Conservation (phyloP, 768 basidiomycete species). For the Psilocybe cubensis region DNA sequence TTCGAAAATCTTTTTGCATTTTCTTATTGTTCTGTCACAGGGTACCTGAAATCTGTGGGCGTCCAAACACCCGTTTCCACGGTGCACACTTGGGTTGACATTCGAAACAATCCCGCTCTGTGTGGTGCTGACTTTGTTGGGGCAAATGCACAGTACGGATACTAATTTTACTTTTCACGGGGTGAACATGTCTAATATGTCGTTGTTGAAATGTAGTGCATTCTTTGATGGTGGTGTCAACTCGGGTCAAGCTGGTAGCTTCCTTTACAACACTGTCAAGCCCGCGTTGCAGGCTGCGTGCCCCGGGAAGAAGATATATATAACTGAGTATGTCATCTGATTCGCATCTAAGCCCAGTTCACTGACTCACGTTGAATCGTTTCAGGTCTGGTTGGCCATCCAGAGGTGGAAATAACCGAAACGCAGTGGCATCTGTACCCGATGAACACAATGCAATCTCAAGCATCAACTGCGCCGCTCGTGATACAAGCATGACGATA, state of each 20-base stretch:
- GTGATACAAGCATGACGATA: slow-evolving; percentile 35
- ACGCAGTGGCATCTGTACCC: slow-evolving; percentile 31
- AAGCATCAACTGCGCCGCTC: slow-evolving; percentile 40
- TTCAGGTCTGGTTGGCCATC: slow-evolving; percentile 45
- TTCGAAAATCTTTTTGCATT: neutral
- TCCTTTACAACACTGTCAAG: slow-evolving; percentile 40
- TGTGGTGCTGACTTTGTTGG: slow-evolving; percentile 43
- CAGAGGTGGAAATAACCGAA: slow-evolving; percentile 30
- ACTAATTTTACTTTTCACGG: neutral
- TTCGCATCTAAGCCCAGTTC: neutral
- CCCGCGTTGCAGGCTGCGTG: slow-evolving; percentile 39
- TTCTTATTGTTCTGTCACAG: slow-evolving; percentile 17
- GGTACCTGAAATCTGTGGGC: slow-evolving; percentile 36
- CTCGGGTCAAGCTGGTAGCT: slow-evolving; percentile 36
- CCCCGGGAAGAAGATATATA: slow-evolving; percentile 38
- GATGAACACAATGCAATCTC: slow-evolving; percentile 39
- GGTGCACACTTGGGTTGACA: slow-evolving; percentile 41
- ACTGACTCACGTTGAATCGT: neutral
- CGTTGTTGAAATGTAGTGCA: slow-evolving; percentile 25
- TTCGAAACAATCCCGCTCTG: slow-evolving; percentile 35
- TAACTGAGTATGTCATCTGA: slow-evolving; percentile 37
- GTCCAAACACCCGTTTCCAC: slow-evolving; percentile 41
- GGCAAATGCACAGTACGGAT: slow-evolving; percentile 44
- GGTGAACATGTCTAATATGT: neutral
- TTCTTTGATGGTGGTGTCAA: slow-evolving; percentile 38